Conservation (phyloP, 805 yeast genomes). For the Starmerella ratchasimensis region DNA sequence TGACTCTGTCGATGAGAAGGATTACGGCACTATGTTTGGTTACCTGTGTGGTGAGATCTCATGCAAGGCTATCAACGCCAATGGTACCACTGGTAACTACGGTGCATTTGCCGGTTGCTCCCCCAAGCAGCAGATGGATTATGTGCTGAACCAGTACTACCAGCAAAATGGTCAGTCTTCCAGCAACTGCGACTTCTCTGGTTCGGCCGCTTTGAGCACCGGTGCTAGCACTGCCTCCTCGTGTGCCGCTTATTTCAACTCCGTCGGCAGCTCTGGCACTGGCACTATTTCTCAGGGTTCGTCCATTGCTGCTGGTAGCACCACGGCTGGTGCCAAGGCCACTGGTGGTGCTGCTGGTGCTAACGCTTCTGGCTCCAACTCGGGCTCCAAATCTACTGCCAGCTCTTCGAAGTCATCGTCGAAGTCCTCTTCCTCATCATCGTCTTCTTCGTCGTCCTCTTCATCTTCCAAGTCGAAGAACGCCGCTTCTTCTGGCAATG, state of each 20-base stretch:
- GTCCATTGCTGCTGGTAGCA: conserved; percentile 18
- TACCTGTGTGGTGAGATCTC: conserved; percentile 42
- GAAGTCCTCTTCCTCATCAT: conserved; percentile 21
- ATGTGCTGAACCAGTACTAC: conserved; percentile 52
- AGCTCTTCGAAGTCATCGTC: conserved; percentile 13
- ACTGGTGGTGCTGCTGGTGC: conserved; percentile 2
- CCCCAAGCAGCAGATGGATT: conserved; percentile 55
- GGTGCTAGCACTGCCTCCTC: conserved; percentile 34
- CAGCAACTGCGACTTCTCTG: conserved; percentile 48
- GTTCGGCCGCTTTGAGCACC: conserved; percentile 45
- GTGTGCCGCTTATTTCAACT: conserved; percentile 38
- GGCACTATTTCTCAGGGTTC: conserved; percentile 32
- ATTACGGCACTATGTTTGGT: conserved; percentile 49
- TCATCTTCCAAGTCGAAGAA: conserved; percentile 30
- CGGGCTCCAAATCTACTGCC: conserved; percentile 8
- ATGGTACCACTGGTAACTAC: conserved; percentile 52
- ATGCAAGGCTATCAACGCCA: conserved; percentile 47
- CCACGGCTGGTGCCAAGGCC: conserved; percentile 6
- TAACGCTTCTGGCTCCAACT: conserved; percentile 7
- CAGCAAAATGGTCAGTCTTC: conserved; percentile 31
- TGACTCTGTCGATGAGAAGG: conserved; percentile 35
- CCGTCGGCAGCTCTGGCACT: conserved; percentile 60
- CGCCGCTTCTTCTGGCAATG: conserved; percentile 25
- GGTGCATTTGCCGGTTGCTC: conserved; percentile 67
- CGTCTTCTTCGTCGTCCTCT: conserved; percentile 22